These are phyloP conservation scores for Salix dunnii DNA, from an alignment of 345 rosid genomes.

Conservation along the genomic window DNA sequence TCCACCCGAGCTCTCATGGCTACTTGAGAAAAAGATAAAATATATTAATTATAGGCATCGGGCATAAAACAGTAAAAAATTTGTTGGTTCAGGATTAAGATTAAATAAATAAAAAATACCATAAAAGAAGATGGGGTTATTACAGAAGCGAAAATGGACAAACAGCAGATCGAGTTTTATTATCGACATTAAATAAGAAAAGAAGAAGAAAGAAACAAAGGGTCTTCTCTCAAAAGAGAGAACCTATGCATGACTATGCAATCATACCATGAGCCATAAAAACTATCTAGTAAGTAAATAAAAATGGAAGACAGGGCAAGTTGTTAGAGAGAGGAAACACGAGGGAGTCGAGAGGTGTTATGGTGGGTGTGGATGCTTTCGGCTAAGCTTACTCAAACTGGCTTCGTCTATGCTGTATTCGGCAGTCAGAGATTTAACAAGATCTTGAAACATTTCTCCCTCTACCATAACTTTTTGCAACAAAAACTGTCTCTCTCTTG, in stretches of 20 bases:
- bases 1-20: conserved; percentile 1
- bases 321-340: conserved; percentile 34
- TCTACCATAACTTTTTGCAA: conserved; percentile 3
- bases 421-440: conserved; percentile 25
- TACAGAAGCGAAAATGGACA: neutral
- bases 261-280: neutral
- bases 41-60: neutral
- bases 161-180: neutral
- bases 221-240: neutral
- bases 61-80: neutral
- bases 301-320: conserved; percentile 32
- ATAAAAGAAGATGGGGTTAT: neutral
- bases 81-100: neutral
- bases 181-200: neutral
- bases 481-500: conserved; percentile 10
- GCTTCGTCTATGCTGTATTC: conserved; percentile 47
- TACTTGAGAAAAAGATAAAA: conserved; percentile 3
- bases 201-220: neutral
- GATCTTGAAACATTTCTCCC: conserved; percentile 14
- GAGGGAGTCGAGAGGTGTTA: conserved; percentile 25
- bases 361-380: conserved; percentile 41
- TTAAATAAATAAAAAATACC: neutral
- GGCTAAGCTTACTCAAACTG: conserved; percentile 46
- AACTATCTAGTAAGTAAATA: conserved; percentile 18
- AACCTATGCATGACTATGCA: neutral